Conservation (phyloP, 202 grass and related monocot genomes). For the Saccharum hybrid region DNA sequence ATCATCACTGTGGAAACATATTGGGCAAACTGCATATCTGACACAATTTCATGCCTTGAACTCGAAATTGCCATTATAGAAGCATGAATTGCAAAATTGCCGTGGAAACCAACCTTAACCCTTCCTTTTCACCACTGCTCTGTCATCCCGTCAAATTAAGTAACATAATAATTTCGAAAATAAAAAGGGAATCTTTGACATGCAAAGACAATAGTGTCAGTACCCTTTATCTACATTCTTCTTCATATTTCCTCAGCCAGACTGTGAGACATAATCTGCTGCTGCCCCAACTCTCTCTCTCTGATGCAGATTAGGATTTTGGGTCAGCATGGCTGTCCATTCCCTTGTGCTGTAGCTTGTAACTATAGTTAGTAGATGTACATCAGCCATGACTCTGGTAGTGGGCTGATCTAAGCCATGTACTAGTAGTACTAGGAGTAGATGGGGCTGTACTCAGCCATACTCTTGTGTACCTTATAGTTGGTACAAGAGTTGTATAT, state of each 20-base stretch:
- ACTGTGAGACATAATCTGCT: background rate
- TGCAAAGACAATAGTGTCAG: background rate
- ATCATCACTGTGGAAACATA: conserved; percentile 10
- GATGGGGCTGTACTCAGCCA: too few relatives aligned
- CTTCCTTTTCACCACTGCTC: background rate
- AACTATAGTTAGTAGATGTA: too few relatives aligned
- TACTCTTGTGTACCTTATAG: too few relatives aligned
- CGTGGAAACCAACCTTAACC: background rate
- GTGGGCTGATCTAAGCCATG: too few relatives aligned
- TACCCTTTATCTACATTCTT: background rate
- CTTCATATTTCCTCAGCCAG: background rate
- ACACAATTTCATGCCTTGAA: background rate
- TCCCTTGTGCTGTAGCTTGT: too few relatives aligned
- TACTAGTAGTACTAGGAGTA: too few relatives aligned
- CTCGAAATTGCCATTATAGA: background rate
- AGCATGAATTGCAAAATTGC: background rate
- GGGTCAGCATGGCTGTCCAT: too few relatives aligned
- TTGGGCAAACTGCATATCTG: background rate
- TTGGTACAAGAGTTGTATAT: too few relatives aligned
- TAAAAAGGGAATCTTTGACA: background rate
- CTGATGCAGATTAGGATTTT: too few relatives aligned
- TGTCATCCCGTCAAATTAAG: background rate
- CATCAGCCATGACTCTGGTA: too few relatives aligned
- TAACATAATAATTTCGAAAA: background rate
- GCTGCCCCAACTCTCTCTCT: too few relatives aligned